phyloP scores from a whole-genome alignment of 345 rosid species.

The Eucalyptus viminalis region DNA sequence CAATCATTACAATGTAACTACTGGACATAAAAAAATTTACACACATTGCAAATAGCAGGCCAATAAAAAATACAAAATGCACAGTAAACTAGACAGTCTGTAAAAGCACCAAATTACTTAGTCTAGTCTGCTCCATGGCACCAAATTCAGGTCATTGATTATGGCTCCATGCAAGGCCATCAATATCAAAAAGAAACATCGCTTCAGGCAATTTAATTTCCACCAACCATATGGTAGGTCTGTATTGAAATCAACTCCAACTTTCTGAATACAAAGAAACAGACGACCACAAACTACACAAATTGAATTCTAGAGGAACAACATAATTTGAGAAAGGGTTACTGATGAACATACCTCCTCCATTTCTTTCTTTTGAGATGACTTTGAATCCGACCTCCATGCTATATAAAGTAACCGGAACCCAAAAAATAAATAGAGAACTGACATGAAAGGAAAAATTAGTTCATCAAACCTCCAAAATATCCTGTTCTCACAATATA shows the following conservation, averaged over 20 bases:
- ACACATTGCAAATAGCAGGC: background rate
- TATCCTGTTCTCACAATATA: background rate
- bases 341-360: slow-evolving; percentile 58
- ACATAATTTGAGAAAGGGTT: background rate
- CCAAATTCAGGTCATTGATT: background rate
- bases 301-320: background rate
- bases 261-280: background rate
- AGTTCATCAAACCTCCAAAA: background rate
- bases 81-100: background rate
- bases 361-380: slow-evolving; percentile 91
- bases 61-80: background rate
- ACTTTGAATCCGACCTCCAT: slow-evolving; percentile 93
- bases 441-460: slow-evolving; percentile 21
- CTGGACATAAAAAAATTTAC: background rate
- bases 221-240: background rate
- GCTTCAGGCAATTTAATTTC: background rate
- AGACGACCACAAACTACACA: background rate
- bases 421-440: slow-evolving; percentile 88
- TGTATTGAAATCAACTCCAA: background rate
- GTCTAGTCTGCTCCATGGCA: background rate
- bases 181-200: background rate
- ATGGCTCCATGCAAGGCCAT: background rate
- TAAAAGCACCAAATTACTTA: background rate
- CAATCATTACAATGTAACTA: background rate
- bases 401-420: slow-evolving; percentile 95